Evolutionary conservation across 1,284 basidiomycete species (phyloP), one percentile per base, ranked within the genome.

Genomic region (Trichosporon ovoides): DNA sequence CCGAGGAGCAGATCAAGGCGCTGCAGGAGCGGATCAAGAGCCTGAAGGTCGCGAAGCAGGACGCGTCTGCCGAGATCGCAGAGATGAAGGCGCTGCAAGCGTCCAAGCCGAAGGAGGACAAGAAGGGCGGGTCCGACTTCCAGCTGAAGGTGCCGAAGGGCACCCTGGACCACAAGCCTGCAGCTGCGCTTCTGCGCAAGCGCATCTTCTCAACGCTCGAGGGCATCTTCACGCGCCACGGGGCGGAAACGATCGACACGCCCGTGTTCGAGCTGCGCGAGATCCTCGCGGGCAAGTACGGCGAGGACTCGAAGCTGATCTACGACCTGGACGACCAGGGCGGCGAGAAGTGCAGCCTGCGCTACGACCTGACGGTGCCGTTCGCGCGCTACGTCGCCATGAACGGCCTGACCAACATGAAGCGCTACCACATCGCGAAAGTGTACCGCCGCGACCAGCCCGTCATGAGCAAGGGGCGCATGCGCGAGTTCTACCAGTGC

Each of bases 401-500:
- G 92, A 87, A 87, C 67, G 88, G 89, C 20, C 84, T 85, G 50
- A 86, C 85, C 56, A 62, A 79, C 63, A 83, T 84, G 75, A 98
- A 98, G 79, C 78, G 97, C 35, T 98, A 94, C 85, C 95, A 98
- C 78, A 88, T 98, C 56, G 94, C 93, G 31, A 99, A 98, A 79
- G 95, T 98, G 22, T 98, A 98, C 78, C 82, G 96, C 63, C 81
- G 96, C 72, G 95, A 99, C 77, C 94, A 89, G 71, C 95, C 96
- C 1, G 94, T 95, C 59, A 94, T 98, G 89, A 88, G 87, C 55
- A 98, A 99, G 79, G 95, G 95, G 4, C 83, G 95, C 37, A 97
- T 98, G 92, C 84, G 95, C 63, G 95, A 99, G 80, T 98, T 98
- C 75, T 94, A 91, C 73, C 95, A 99, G 79, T 97, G 95, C 65